Conservation (phyloP, 2,329 filamentous ascomycete species). For the Apiospora saccharicola region DNA sequence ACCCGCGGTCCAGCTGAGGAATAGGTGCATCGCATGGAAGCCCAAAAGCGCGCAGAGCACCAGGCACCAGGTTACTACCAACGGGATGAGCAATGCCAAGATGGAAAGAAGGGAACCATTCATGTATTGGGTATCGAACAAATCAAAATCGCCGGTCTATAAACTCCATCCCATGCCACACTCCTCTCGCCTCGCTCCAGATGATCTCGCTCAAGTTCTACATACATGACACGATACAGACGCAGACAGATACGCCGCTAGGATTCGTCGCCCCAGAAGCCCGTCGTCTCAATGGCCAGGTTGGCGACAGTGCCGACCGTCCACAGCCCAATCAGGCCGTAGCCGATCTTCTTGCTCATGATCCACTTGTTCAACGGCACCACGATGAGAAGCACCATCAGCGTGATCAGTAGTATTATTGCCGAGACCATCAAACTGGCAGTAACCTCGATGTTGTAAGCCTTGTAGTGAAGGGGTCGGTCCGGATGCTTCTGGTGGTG, state of each 20-base stretch:
- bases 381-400: constrained; percentile 78
- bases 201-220: neutral
- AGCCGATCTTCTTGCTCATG: constrained; percentile 83
- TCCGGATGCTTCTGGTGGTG: constrained; percentile 73
- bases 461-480: constrained; percentile 69
- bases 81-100: neutral
- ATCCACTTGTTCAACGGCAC: constrained; percentile 89
- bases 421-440: constrained; percentile 87
- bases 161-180: constrained; percentile 3
- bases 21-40: neutral
- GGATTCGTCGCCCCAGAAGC: constrained; percentile 52
- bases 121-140: constrained; percentile 15
- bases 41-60: neutral
- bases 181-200: neutral
- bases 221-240: neutral
- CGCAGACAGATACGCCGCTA: neutral
- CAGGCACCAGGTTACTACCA: neutral
- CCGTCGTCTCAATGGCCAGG: constrained; percentile 78
- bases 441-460: constrained; percentile 84
- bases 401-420: constrained; percentile 80
- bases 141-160: neutral
- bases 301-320: constrained; percentile 80
- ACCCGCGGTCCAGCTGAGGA: neutral
- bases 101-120: neutral
- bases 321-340: constrained; percentile 83